These are phyloP conservation scores for Russula compacta DNA, from an alignment of 768 basidiomycete genomes.

Conservation along the genomic window DNA sequence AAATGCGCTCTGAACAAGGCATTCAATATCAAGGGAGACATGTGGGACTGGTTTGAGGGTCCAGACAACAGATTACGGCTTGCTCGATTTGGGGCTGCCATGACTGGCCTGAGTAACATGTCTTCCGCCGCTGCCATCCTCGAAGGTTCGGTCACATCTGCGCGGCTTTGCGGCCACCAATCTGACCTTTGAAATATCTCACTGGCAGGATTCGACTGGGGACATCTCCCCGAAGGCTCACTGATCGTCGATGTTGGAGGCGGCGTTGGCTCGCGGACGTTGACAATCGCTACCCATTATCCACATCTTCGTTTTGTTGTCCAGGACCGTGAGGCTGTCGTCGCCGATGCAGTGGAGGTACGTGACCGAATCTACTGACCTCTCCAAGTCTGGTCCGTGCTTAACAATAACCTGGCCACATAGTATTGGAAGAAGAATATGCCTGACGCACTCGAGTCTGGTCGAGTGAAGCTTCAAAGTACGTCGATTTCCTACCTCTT, in stretches of 20 bases:
- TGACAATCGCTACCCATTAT: conserved; percentile 21
- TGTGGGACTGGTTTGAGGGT: neutral
- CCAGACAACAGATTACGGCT: conserved; percentile 3
- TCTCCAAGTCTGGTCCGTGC: neutral
- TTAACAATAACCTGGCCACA: neutral
- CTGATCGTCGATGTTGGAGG: conserved; percentile 31
- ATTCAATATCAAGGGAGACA: neutral
- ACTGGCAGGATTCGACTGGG: conserved; percentile 26
- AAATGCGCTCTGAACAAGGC: conserved; percentile 9
- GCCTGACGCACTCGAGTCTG: conserved; percentile 21
- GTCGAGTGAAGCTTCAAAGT: conserved; percentile 24
- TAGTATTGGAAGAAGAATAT: conserved; percentile 23
- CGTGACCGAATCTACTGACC: neutral
- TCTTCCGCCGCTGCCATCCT: neutral
- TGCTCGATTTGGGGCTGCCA: conserved; percentile 4
- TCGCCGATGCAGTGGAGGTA: conserved; percentile 22
- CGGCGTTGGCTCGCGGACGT: conserved; percentile 24
- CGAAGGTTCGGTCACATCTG: neutral
- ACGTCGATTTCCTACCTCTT: neutral
- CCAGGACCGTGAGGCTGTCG: conserved; percentile 26
- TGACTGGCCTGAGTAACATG: conserved; percentile 8
- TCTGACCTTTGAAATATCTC: conserved; percentile 6
- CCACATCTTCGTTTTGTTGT: conserved; percentile 25
- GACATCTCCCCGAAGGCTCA: conserved; percentile 16
- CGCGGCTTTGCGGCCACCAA: neutral